Evolutionary conservation across 345 rosid genomes (phyloP), one percentile per base, ranked within the genome.

Genomic region (Brassica juncea): DNA sequence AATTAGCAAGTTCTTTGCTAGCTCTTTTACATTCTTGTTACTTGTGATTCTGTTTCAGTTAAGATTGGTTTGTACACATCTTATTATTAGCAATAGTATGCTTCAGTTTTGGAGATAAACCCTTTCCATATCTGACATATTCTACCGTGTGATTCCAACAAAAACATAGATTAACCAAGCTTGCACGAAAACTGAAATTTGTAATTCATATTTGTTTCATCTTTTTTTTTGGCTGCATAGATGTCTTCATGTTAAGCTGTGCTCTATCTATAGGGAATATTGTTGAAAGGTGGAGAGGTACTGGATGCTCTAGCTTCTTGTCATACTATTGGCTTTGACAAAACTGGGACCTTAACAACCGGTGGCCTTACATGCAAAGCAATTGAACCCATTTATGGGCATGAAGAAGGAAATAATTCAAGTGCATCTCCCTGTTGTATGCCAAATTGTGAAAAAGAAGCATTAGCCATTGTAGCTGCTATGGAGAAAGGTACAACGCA

Each of bases 401-500:
- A 94, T 81, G n/a, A 21, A 68, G 32, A 60, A 14, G 75, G 84
- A 68, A 85, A 68, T 15, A 73, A 76, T 37, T 72, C 74, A 47
- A 81, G 55, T 68, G 71, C 72, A 28, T 5, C 80, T 27, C 80
- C 89, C 25, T 94, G 97, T 82, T 94, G 98, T 80, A 74, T 71
- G 59, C 86, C 97, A 54, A 87, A 68, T 78, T 94, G 97, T 86
- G 98, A 92, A 82, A 86, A 85, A 62, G 94, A 94, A 88, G 98
- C 97, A 67, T 92, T 94, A 63, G 98, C 96, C 52, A 92, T 94
- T n/a, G 97, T 93, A 44, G 92, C 97, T 82, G 97, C 98, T 5
- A 88, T 94, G 97, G 97, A 94, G 82, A 94, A 90, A 91, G 98
- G 98, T 44, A 92, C 98, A 21, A 94, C 94, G 63, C 98, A 92